Evolutionary conservation across 1,284 basidiomycete species (phyloP).

Genomic region (Irpex sp.): DNA sequence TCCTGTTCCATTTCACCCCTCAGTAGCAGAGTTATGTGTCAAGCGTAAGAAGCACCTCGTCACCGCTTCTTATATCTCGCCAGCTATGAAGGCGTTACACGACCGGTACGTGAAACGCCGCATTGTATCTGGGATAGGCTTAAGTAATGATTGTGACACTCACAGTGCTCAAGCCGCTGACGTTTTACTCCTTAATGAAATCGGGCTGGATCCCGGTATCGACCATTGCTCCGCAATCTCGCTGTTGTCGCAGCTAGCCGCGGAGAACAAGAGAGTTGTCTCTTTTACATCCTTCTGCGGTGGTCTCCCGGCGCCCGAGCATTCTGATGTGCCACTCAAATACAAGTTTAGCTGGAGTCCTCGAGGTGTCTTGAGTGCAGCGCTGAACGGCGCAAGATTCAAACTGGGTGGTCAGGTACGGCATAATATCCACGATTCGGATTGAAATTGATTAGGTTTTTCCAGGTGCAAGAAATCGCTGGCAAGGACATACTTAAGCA

Average conservation of each 20-base stretch:
- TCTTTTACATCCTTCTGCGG: slow-evolving; percentile 95
- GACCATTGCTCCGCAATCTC: slow-evolving; percentile 91
- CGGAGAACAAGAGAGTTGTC: slow-evolving; percentile 58
- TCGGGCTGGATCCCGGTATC: slow-evolving; percentile 94
- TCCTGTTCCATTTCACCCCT: slow-evolving; percentile 75
- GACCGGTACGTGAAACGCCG: too few species aligned
- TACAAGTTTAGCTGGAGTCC: slow-evolving; percentile 98
- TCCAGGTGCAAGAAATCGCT: slow-evolving; percentile 52
- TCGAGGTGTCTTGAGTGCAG: slow-evolving; percentile 81
- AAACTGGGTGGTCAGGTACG: slow-evolving; percentile 54
- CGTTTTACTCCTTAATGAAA: slow-evolving; percentile 87
- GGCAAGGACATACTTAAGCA: slow-evolving; percentile 54
- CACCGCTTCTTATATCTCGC: slow-evolving; percentile 91
- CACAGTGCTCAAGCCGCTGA: slow-evolving; percentile 62
- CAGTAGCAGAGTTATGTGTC: slow-evolving; percentile 79
- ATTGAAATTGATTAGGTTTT: slow-evolving; percentile 9
- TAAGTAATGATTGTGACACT: too few species aligned
- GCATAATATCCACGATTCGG: too few species aligned
- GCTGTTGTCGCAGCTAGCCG: slow-evolving; percentile 58
- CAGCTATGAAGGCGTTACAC: slow-evolving; percentile 73
- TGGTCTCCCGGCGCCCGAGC: slow-evolving; percentile 83
- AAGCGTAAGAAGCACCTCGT: slow-evolving; percentile 75
- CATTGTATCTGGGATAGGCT: too few species aligned
- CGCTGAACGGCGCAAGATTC: slow-evolving; percentile 76
- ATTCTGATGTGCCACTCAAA: slow-evolving; percentile 59